Percentiles rank a stretch among this genome's conserved stretches.
phyloP scores from a whole-genome alignment of 2,329 filamentous ascomycete species.

The Xylaria sp. region DNA sequence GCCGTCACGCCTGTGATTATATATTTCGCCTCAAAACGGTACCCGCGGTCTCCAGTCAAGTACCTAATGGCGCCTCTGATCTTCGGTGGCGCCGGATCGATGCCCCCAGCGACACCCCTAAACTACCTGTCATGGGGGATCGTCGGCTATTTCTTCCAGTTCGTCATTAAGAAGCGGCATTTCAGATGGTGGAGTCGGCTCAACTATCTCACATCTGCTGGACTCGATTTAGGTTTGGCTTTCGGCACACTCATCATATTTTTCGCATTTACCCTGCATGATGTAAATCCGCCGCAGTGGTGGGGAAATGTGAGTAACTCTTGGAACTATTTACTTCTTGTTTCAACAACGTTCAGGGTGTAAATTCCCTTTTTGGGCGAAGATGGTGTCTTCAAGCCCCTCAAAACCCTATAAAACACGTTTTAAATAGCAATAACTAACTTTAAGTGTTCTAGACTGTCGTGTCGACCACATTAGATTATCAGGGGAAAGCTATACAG shows the following conservation, averaged over 20 bases:
- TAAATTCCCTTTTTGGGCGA: too few species aligned
- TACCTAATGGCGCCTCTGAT: constrained; percentile 71
- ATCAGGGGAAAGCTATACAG: constrained; percentile 67
- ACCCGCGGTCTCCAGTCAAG: constrained; percentile 60
- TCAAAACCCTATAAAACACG: too few species aligned
- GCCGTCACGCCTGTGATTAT: constrained; percentile 63
- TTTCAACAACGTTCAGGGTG: too few species aligned
- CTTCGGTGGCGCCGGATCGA: constrained; percentile 67
- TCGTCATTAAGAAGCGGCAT: constrained; percentile 69
- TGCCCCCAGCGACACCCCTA: constrained; percentile 75
- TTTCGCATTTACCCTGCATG: constrained; percentile 72
- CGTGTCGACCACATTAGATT: constrained; percentile 70
- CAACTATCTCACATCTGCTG: constrained; percentile 77
- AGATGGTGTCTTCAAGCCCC: too few species aligned
- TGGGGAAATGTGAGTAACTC: constrained; percentile 67
- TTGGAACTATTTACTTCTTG: too few species aligned
- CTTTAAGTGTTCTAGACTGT: constrained; percentile 42
- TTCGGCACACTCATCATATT: constrained; percentile 75
- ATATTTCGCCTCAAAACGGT: constrained; percentile 60
- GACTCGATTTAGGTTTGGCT: constrained; percentile 74
- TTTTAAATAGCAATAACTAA: too few species aligned
- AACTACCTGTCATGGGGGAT: constrained; percentile 80
- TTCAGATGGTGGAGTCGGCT: constrained; percentile 78
- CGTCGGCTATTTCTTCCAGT: constrained; percentile 77
- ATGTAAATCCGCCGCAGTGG: constrained; percentile 72